Conservation (phyloP, 2,329 filamentous ascomycete genomes). For the Xylaria sp. region DNA sequence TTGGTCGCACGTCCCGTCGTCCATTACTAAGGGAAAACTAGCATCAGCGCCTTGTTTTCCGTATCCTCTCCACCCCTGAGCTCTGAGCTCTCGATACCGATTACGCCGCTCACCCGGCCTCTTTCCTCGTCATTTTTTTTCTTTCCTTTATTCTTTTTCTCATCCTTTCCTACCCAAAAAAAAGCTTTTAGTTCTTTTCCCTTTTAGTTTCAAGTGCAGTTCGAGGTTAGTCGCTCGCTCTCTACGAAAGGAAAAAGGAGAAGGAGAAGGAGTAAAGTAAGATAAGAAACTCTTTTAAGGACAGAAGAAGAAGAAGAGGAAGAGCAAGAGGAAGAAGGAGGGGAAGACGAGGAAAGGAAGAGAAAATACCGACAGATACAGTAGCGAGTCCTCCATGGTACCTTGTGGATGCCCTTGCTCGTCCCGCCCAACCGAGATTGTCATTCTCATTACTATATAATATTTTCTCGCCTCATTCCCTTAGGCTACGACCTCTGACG, state of each 20-base stretch:
- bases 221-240: slow-evolving; percentile 34
- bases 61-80: slow-evolving; percentile 25
- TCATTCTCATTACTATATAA: neutral
- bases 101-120: slow-evolving; percentile 29
- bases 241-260: slow-evolving; percentile 8
- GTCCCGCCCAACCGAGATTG: slow-evolving; percentile 23
- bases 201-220: slow-evolving; percentile 20
- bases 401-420: slow-evolving; percentile 25
- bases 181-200: slow-evolving; percentile 14
- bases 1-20: neutral
- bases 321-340: neutral
- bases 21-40: slow-evolving; percentile 14
- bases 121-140: slow-evolving; percentile 21
- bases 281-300: too few species aligned
- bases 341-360: neutral
- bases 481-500: slow-evolving; percentile 23
- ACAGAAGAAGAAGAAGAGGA: too few species aligned
- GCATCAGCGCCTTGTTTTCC: slow-evolving; percentile 28
- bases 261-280: too few species aligned
- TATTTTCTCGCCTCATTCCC: slow-evolving; percentile 9
- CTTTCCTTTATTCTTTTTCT: slow-evolving; percentile 20
- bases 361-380: slow-evolving; percentile 5
- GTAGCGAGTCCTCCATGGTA: slow-evolving; percentile 17
- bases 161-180: slow-evolving; percentile 24
- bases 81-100: slow-evolving; percentile 18